Evolutionary conservation across 805 yeast species (phyloP), one percentile per base, ranked within the genome.

Genomic region (Ogataea pini): DNA sequence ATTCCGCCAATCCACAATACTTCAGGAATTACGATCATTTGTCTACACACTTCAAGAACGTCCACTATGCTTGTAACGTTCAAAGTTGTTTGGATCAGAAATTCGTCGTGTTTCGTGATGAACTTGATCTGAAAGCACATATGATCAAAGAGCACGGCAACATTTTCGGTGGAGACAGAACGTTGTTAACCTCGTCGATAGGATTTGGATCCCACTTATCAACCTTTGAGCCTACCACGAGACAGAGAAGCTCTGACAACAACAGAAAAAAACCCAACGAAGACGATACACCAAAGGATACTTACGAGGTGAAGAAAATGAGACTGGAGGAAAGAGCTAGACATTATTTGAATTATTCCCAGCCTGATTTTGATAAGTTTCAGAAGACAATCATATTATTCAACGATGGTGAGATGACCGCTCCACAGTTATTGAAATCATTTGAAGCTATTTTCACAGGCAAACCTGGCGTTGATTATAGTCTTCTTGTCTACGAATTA

Each of bases 51-150:
- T 94, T 94, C 67, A 74, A 72, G 56, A 65, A 62, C 3, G 81
- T 76, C 36, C 99, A 94, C 67, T 89, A 73, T 65, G 81, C 82
- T 13, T 94, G 99, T 69, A 74, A 77, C 27, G 85, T 86, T 16
- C 87, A 80, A 41, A 60, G 77, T 10, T 94, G 99, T 69, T 67
- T 91, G 41, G 98, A 91, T 47, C 83, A 86, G 65, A 87, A 88
- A 63, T 92, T 94, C 69, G 94, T 94, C 18, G 99, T 92, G 1
- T 94, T 94, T 63, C 78, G 84, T 18, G 92, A 89, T 52, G 94
- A 87, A 45, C 67, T 90, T 47, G 97, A 90, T 57, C 72, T 94
- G 46, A 85, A 86, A 46, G 91, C 95, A 1, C 99, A 94, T 67
- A 84, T 89, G 82, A 68, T 89, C 40, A 79, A 82, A 54, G 92